These are phyloP conservation scores for Oryza rufipogon DNA, from an alignment of 176 grass and related monocot species.

Conservation along the genomic window DNA sequence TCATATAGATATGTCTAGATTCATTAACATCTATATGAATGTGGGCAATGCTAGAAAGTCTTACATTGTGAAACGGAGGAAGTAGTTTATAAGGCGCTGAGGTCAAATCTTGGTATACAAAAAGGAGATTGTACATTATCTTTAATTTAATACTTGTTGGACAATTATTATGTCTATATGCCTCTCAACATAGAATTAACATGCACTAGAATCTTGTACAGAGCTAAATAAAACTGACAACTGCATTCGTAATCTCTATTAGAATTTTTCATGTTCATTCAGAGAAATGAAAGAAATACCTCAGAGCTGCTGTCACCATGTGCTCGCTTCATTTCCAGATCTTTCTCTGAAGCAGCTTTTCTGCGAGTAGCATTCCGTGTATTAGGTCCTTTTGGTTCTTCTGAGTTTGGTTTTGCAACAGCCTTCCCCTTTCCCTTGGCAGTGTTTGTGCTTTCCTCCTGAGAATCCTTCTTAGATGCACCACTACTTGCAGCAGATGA, in stretches of 20 bases:
- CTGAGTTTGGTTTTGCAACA: slow-evolving; percentile 58
- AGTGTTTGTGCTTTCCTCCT: slow-evolving; percentile 55
- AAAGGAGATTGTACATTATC: neutral
- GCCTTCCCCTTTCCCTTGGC: slow-evolving; percentile 91
- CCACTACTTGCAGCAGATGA: slow-evolving; percentile 60
- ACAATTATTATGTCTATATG: neutral
- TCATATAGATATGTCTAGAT: no score
- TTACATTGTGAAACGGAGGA: no score
- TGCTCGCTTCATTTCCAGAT: slow-evolving; percentile 61
- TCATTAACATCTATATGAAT: no score
- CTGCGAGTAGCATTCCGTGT: slow-evolving; percentile 74
- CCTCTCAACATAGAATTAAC: neutral
- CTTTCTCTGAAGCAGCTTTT: slow-evolving; percentile 75
- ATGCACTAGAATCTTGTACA: slow-evolving; percentile 5
- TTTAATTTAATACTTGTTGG: neutral
- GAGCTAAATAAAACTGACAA: slow-evolving; percentile 12
- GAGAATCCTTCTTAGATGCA: slow-evolving; percentile 56
- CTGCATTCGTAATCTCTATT: no score
- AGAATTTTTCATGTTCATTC: neutral
- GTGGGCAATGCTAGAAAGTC: no score
- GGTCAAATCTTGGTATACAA: neutral
- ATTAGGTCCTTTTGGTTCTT: slow-evolving; percentile 65
- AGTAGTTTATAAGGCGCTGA: no score
- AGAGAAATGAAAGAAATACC: slow-evolving; percentile 49
- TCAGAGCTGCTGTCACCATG: slow-evolving; percentile 79